Evolutionary conservation across 1,284 basidiomycete genomes (phyloP).

Genomic region (Ceratobasidium sp.): DNA sequence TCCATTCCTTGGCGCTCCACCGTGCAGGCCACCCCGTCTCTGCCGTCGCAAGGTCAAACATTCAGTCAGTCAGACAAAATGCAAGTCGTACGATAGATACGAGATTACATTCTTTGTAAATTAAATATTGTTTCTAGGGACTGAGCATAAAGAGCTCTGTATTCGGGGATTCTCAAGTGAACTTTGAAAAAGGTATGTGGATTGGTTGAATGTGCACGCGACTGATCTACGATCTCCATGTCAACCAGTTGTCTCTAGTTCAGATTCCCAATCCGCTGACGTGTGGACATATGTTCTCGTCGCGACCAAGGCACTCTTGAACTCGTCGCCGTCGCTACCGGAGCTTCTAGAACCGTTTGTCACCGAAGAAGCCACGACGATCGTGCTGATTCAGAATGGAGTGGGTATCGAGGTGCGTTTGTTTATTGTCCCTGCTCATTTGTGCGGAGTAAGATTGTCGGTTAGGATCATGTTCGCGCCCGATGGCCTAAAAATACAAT

Average conservation of each 20-base stretch:
- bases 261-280: neutral
- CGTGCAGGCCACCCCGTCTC: conserved; percentile 30
- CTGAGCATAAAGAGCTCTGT: conserved; percentile 21
- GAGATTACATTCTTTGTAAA: too few species aligned
- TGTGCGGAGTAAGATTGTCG: neutral
- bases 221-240: conserved; percentile 8
- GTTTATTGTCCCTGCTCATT: neutral
- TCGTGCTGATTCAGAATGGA: conserved; percentile 37
- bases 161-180: conserved; percentile 20
- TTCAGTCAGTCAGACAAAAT: conserved; percentile 22
- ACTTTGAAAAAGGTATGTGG: conserved; percentile 21
- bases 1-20: conserved; percentile 20
- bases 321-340: conserved; percentile 33
- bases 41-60: conserved; percentile 36
- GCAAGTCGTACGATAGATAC: neutral
- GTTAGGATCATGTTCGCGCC: conserved; percentile 23
- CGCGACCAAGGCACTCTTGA: conserved; percentile 33
- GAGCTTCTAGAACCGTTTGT: conserved; percentile 35
- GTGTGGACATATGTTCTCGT: conserved; percentile 36
- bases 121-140: conserved; percentile 19
- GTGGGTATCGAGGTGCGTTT: conserved; percentile 36
- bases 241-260: conserved; percentile 24
- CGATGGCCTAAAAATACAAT: conserved; percentile 38
- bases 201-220: neutral
- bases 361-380: conserved; percentile 25